Evolutionary conservation across 805 yeast species (phyloP).

Genomic region (Soucietia sequanensis): DNA sequence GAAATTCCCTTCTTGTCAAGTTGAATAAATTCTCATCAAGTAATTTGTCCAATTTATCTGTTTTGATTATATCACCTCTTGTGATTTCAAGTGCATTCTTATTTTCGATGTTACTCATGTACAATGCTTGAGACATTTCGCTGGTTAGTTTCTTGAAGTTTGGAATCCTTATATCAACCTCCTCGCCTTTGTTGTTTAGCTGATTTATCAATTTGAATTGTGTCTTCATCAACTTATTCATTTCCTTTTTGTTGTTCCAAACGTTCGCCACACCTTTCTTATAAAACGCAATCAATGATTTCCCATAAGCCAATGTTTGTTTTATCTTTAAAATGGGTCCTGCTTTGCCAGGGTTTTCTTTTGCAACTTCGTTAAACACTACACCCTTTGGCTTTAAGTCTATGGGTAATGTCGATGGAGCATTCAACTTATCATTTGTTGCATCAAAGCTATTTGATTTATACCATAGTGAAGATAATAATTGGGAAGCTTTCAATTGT

Average conservation of each 20-base stretch:
- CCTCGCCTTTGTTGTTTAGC: slow-evolving; percentile 14
- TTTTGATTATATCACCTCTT: slow-evolving; percentile 18
- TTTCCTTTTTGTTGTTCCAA: slow-evolving; percentile 41
- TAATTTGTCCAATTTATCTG: slow-evolving; percentile 7
- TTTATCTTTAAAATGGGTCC: slow-evolving; percentile 21
- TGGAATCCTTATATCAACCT: slow-evolving; percentile 26
- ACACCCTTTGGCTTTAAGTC: slow-evolving; percentile 24
- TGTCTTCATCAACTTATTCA: slow-evolving; percentile 14
- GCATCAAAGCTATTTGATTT: slow-evolving; percentile 1
- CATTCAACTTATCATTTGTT: slow-evolving; percentile 18
- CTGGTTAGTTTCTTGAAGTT: slow-evolving; percentile 34
- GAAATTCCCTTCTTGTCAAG: slow-evolving; percentile 50
- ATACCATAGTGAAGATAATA: slow-evolving; percentile 10
- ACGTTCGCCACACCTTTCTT: slow-evolving; percentile 56
- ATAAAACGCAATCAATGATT: slow-evolving; percentile 50
- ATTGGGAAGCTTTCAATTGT: slow-evolving; percentile 3
- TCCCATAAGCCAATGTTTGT: slow-evolving; percentile 46
- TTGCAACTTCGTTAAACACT: slow-evolving; percentile 23
- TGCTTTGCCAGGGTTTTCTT: slow-evolving; percentile 13
- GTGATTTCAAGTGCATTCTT: slow-evolving; percentile 18
- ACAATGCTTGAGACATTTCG: slow-evolving; percentile 34
- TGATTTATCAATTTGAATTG: slow-evolving; percentile 12
- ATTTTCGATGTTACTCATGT: slow-evolving; percentile 36
- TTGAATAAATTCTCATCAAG: slow-evolving; percentile 24
- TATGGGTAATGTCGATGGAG: slow-evolving; percentile 30